These are phyloP conservation scores for Davidsoniella eucalypti DNA, from an alignment of 2,329 filamentous ascomycete species.

Conservation along the genomic window DNA sequence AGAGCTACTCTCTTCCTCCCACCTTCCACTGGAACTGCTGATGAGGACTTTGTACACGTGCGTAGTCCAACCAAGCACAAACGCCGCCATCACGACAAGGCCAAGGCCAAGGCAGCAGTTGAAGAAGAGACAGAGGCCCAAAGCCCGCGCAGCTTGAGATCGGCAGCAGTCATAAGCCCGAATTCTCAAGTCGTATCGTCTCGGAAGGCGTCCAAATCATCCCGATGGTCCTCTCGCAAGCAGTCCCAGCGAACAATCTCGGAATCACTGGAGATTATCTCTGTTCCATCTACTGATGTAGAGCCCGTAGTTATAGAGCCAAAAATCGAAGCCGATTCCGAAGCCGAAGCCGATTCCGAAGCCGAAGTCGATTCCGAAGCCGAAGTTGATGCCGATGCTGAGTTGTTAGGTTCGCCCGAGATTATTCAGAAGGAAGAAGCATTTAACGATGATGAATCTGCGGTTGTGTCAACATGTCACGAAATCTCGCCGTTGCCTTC, in stretches of 20 bases:
- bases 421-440: background rate
- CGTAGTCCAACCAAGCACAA: too few species aligned
- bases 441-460: background rate
- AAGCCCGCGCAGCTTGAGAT: too few species aligned
- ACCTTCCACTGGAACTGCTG: too few species aligned
- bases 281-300: background rate
- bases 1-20: too few species aligned
- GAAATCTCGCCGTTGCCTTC: too few species aligned
- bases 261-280: background rate
- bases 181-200: too few species aligned
- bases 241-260: background rate
- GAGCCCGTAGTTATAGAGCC: background rate
- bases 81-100: background rate
- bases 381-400: too few species aligned
- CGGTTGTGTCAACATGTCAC: background rate
- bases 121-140: background rate
- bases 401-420: background rate
- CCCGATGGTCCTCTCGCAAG: conserved; percentile 4
- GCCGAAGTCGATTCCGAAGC: too few species aligned
- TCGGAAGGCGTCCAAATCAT: conserved; percentile 2
- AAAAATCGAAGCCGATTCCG: too few species aligned
- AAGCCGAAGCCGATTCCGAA: too few species aligned
- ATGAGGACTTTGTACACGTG: too few species aligned
- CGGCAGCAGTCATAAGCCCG: too few species aligned
- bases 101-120: background rate